phyloP scores from a whole-genome alignment of 345 rosid genomes.

The Syzygium aqueum region DNA sequence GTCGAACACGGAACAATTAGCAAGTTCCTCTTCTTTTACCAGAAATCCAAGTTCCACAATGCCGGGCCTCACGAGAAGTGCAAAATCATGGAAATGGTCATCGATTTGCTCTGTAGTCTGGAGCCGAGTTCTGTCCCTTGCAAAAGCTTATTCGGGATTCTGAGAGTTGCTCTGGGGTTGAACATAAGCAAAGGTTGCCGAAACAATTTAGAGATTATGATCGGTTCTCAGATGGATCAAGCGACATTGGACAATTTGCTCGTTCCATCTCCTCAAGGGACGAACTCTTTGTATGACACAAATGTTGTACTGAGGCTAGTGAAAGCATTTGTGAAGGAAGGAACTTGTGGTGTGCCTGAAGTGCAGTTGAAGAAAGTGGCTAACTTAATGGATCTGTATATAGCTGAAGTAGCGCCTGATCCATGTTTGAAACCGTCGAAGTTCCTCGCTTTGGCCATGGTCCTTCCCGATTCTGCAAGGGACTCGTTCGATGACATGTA shows the following conservation, averaged over 20 bases:
- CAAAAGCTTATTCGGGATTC: constrained; percentile 70
- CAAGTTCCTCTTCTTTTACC: constrained; percentile 77
- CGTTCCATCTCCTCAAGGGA: constrained; percentile 59
- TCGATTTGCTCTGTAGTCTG: constrained; percentile 45
- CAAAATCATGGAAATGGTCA: constrained; percentile 35
- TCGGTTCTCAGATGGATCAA: constrained; percentile 67
- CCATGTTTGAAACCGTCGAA: constrained; percentile 62
- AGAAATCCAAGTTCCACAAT: constrained; percentile 44
- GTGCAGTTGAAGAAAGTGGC: constrained; percentile 45
- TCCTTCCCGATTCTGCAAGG: constrained; percentile 63
- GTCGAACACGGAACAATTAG: constrained; percentile 43
- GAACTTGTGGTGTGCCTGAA: constrained; percentile 14
- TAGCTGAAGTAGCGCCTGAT: constrained; percentile 92
- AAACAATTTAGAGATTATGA: constrained; percentile 69
- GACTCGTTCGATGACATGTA: constrained; percentile 61
- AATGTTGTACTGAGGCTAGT: constrained; percentile 57
- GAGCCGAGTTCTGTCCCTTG: constrained; percentile 46
- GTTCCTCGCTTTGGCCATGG: constrained; percentile 49
- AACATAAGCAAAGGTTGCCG: constrained; percentile 37
- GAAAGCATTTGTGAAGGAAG: constrained; percentile 46
- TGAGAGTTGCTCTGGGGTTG: constrained; percentile 41
- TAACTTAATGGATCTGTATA: constrained; percentile 63
- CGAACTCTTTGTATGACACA: constrained; percentile 54
- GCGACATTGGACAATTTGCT: constrained; percentile 81
- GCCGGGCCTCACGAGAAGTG: constrained; percentile 39